A percentile compares a stretch with the other conserved stretches of the same genome.
Conservation (phyloP, 139 green algal genomes). For the Chlamydomonas sphaeroides region DNA sequence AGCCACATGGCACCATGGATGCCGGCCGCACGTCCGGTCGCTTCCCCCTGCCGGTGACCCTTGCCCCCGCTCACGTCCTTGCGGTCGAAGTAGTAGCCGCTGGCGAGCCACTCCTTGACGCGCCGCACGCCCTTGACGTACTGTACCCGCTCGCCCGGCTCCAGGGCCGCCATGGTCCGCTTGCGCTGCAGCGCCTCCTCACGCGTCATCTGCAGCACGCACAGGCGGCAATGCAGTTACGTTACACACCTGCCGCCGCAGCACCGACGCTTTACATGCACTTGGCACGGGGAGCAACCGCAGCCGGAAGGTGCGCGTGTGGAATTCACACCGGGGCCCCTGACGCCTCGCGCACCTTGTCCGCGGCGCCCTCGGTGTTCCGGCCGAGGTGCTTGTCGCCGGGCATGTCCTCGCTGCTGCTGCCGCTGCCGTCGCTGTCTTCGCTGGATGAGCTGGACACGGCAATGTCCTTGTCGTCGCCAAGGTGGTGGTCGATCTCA, state of each 20-base stretch:
- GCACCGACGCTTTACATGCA: too few species aligned
- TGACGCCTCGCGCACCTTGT: conserved; percentile 7
- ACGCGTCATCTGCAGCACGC: conserved; percentile 11
- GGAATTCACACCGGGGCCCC: too few species aligned
- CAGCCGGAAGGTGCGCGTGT: too few species aligned
- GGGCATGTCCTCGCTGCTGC: neutral
- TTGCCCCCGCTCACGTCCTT: conserved; percentile 30
- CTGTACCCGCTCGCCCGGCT: conserved; percentile 23
- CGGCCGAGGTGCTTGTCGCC: neutral
- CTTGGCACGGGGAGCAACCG: too few species aligned
- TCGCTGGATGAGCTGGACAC: neutral
- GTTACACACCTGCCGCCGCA: too few species aligned
- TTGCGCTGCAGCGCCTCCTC: conserved; percentile 36
- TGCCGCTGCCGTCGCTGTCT: conserved; percentile 12
- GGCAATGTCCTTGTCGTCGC: conserved; percentile 36
- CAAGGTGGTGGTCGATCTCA: conserved; percentile 33
- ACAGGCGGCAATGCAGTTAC: neutral
- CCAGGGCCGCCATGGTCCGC: conserved; percentile 27
- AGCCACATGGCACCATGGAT: too few species aligned
- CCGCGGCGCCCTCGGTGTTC: conserved; percentile 30
- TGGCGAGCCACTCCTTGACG: conserved; percentile 40
- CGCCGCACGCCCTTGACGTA: conserved; percentile 26
- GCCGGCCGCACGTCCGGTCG: too few species aligned
- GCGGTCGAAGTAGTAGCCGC: conserved; percentile 27
- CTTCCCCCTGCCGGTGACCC: too few species aligned